Conservation (phyloP, 208 protist species). For the Strigomonas galati region DNA sequence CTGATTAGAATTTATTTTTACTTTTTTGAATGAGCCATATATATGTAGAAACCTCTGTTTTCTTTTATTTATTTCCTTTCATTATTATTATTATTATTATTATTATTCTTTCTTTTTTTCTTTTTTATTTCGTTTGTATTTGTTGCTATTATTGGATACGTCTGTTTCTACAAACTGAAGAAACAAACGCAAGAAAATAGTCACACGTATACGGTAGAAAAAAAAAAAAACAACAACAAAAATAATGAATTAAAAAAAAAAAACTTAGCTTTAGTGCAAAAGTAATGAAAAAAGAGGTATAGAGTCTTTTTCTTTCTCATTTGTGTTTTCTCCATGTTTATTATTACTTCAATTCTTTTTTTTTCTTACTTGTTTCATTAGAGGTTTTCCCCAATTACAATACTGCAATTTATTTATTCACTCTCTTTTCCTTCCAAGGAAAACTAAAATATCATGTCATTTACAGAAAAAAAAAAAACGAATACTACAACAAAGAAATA, state of each 20-base stretch:
- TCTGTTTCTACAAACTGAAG: background rate
- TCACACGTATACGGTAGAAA: background rate
- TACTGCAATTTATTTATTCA: constrained; percentile 1
- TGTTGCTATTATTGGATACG: constrained; percentile 12
- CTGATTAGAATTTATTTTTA: constrained; percentile 7
- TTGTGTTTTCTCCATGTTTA: background rate
- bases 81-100: background rate
- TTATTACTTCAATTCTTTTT: constrained; percentile 6
- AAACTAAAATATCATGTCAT: constrained; percentile 16
- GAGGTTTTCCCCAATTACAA: background rate
- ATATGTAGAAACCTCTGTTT: background rate
- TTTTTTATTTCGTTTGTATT: constrained; percentile 14
- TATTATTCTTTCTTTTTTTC: background rate
- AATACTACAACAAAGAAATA: constrained; percentile 1
- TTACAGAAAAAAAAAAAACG: background rate
- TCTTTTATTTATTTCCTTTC: background rate
- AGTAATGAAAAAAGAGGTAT: constrained; percentile 7
- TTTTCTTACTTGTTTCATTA: constrained; percentile 13
- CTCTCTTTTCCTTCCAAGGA: constrained; percentile 18
- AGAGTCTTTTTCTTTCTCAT: constrained; percentile 4
- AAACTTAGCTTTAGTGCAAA: too few relatives aligned
- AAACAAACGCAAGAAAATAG: background rate
- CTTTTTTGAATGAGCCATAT: background rate
- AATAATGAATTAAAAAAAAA: constrained; percentile 19
- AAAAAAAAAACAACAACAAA: constrained; percentile 8